Percentiles rank a stretch among this genome's conserved stretches.
These are phyloP conservation scores for Hamigera avellanea DNA, from an alignment of 495 filamentous ascomycete genomes.

Conservation along the genomic window DNA sequence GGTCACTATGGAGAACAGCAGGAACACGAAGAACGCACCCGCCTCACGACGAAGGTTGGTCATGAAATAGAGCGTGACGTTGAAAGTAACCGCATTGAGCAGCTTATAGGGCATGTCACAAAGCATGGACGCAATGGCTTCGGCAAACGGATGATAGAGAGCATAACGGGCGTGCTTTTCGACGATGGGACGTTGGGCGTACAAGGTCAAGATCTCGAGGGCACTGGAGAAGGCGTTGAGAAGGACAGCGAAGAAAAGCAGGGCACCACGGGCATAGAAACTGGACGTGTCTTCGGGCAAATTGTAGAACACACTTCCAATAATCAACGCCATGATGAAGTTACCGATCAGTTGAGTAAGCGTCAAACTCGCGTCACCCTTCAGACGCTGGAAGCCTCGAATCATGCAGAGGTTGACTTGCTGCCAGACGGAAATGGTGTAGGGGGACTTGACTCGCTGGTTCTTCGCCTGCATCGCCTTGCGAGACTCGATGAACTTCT, in stretches of 20 bases:
- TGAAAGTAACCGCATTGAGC: conserved; percentile 38
- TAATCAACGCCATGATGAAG: conserved; percentile 68
- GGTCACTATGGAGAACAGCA: conserved; percentile 41
- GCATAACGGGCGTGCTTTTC: conserved; percentile 57
- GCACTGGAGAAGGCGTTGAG: conserved; percentile 80
- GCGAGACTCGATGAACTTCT: conserved; percentile 29
- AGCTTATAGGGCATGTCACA: conserved; percentile 51
- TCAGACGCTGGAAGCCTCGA: conserved; percentile 47
- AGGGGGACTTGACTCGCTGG: conserved; percentile 31
- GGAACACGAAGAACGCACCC: conserved; percentile 49
- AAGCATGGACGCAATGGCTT: conserved; percentile 49
- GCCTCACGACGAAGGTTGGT: conserved; percentile 37
- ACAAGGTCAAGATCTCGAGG: conserved; percentile 59
- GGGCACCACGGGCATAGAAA: conserved; percentile 73
- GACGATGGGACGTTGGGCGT: conserved; percentile 53
- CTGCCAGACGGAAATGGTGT: conserved; percentile 33
- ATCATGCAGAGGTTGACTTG: conserved; percentile 39
- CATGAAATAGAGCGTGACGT: conserved; percentile 52
- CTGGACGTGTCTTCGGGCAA: conserved; percentile 48
- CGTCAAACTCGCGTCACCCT: conserved; percentile 65
- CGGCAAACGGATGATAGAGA: conserved; percentile 55
- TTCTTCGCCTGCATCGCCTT: conserved; percentile 33
- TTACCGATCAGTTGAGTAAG: conserved; percentile 70
- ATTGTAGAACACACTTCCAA: conserved; percentile 83
- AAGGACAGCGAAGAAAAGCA: conserved; percentile 88